A percentile compares a stretch with the other conserved stretches of the same genome.
Evolutionary conservation across 441 rosid genomes (phyloP).

Genomic region (Mallotus repandus): DNA sequence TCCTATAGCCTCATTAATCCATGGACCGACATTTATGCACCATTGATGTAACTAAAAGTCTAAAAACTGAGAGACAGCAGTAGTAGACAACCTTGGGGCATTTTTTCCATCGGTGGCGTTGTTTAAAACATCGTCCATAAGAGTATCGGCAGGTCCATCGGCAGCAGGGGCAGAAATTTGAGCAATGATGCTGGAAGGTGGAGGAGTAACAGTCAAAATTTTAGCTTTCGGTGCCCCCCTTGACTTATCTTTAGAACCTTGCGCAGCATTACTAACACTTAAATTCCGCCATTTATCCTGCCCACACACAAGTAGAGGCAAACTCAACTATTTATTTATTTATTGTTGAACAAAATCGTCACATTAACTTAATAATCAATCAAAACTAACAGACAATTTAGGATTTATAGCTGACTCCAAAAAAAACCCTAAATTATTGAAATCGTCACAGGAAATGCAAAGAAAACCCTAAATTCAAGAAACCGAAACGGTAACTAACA

Average conservation of each 20-base stretch:
- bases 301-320: conserved; percentile 1
- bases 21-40: not conserved
- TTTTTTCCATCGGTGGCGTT: conserved; percentile 39
- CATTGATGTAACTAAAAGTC: not conserved
- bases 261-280: conserved; percentile 60
- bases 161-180: conserved; percentile 33
- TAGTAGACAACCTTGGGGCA: conserved; percentile 47
- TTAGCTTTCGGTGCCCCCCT: conserved; percentile 56
- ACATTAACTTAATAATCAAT: no score
- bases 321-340: no score
- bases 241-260: conserved; percentile 63
- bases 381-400: no score
- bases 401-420: no score
- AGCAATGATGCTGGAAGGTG: conserved; percentile 28
- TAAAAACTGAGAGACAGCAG: conserved; percentile 2
- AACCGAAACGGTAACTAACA: conserved; percentile 7
- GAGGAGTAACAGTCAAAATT: conserved; percentile 32
- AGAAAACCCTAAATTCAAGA: not conserved
- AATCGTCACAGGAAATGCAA: not conserved
- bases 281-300: conserved; percentile 92
- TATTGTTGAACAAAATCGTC: no score
- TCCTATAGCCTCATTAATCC: no score
- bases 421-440: not conserved
- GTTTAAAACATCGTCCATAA: conserved; percentile 33
- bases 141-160: conserved; percentile 33